Conservation (phyloP, 176 grass and related monocot species). For the Aegilops sharonensis region DNA sequence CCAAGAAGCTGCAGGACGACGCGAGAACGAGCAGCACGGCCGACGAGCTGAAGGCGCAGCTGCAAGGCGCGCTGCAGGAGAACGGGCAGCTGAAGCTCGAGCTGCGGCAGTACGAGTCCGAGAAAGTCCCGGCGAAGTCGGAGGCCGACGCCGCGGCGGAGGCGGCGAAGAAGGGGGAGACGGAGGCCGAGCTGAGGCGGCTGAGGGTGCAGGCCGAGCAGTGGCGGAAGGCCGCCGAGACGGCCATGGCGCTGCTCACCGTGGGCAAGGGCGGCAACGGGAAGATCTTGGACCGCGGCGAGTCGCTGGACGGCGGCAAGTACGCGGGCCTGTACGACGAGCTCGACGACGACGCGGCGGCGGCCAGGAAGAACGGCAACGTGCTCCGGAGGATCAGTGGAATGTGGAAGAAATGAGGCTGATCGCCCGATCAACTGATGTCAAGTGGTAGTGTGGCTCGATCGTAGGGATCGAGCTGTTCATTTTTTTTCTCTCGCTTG, state of each 20-base stretch:
- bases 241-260: slow-evolving; percentile 77
- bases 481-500: slow-evolving; percentile 2
- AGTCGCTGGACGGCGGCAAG: slow-evolving; percentile 57
- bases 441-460: slow-evolving; percentile 8
- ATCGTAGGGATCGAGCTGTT: background rate
- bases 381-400: slow-evolving; percentile 87
- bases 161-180: slow-evolving; percentile 48
- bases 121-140: slow-evolving; percentile 38
- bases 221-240: slow-evolving; percentile 95
- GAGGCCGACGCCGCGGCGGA: slow-evolving; percentile 34
- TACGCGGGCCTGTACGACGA: slow-evolving; percentile 53
- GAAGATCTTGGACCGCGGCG: slow-evolving; percentile 60
- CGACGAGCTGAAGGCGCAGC: slow-evolving; percentile 38
- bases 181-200: slow-evolving; percentile 72
- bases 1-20: slow-evolving; percentile 46
- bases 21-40: slow-evolving; percentile 13
- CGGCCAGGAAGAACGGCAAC: slow-evolving; percentile 75
- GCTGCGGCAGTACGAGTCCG: slow-evolving; percentile 44
- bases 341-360: slow-evolving; percentile 63
- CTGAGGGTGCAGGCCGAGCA: slow-evolving; percentile 95
- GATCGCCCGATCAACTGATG: background rate
- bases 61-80: slow-evolving; percentile 50
- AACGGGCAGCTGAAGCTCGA: slow-evolving; percentile 56
- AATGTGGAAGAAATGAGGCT: slow-evolving; percentile 93
- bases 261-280: slow-evolving; percentile 68